A percentile compares a stretch with the other conserved stretches of the same genome.
These are phyloP conservation scores for Pseudocercospora crystallina DNA, from an alignment of 2,329 filamentous ascomycete species.

Conservation along the genomic window DNA sequence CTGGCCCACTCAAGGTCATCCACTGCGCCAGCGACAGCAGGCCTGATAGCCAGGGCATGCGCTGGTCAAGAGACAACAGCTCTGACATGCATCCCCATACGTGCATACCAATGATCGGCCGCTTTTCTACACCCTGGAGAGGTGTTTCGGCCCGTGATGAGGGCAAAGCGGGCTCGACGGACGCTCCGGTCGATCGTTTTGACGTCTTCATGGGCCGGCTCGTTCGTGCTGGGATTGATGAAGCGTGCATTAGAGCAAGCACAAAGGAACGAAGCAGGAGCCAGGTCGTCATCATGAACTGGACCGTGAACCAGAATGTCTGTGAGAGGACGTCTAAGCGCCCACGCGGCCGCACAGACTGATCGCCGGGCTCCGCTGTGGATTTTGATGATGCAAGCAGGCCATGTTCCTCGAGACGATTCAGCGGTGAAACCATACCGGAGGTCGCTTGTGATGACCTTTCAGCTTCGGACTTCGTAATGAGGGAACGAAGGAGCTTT, in stretches of 20 bases:
- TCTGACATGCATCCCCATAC: slow-evolving; percentile 72
- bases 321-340: slow-evolving; percentile 21
- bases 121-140: slow-evolving; percentile 12
- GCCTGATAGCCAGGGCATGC: slow-evolving; percentile 90
- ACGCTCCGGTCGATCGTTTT: not conserved
- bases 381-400: slow-evolving; percentile 46
- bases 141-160: not conserved
- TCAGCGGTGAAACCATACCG: slow-evolving; percentile 28
- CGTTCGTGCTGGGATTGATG: slow-evolving; percentile 62
- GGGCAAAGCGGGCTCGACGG: not conserved
- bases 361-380: not conserved
- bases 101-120: slow-evolving; percentile 72
- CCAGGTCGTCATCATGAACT: slow-evolving; percentile 40
- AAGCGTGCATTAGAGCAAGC: slow-evolving; percentile 64
- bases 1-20: slow-evolving; percentile 70
- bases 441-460: slow-evolving; percentile 15
- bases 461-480: slow-evolving; percentile 25
- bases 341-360: slow-evolving; percentile 3
- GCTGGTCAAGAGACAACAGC: slow-evolving; percentile 69
- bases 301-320: slow-evolving; percentile 19
- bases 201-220: slow-evolving; percentile 9
- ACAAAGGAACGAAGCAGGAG: slow-evolving; percentile 63
- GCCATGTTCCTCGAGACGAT: slow-evolving; percentile 58
- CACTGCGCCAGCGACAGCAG: slow-evolving; percentile 74
- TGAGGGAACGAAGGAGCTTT: slow-evolving; percentile 58